phyloP scores from a whole-genome alignment of 2,329 filamentous ascomycete species.

The Alternaria sp. region DNA sequence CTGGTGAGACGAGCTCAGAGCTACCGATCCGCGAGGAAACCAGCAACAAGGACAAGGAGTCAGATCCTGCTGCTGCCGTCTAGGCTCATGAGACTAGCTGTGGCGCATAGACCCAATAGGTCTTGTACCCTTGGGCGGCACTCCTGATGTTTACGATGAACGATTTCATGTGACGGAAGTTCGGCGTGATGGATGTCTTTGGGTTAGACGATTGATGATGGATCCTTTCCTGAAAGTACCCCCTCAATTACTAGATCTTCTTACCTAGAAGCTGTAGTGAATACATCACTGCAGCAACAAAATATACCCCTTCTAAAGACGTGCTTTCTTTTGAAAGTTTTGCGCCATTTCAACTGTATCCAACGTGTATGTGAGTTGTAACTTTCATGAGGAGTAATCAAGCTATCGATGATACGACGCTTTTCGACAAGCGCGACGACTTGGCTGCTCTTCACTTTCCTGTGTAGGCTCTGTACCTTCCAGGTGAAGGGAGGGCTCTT shows the following conservation, averaged over 20 bases:
- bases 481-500: not conserved
- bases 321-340: not conserved
- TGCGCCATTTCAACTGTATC: no score
- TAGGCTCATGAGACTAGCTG: slow-evolving; percentile 7
- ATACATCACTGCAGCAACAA: slow-evolving; percentile 10
- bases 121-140: not conserved
- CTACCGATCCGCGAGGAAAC: not conserved
- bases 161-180: slow-evolving; percentile 24
- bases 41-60: slow-evolving; percentile 25
- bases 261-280: slow-evolving; percentile 13
- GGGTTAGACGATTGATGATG: slow-evolving; percentile 9
- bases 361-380: no score
- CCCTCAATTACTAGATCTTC: slow-evolving; percentile 14
- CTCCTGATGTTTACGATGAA: slow-evolving; percentile 8
- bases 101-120: slow-evolving; percentile 11
- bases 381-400: no score
- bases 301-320: slow-evolving; percentile 10
- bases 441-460: not conserved
- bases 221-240: slow-evolving; percentile 8
- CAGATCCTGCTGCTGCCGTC: slow-evolving; percentile 19
- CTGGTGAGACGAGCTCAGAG: slow-evolving; percentile 6
- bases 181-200: slow-evolving; percentile 23
- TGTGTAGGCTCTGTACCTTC: not conserved
- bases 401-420: not conserved
- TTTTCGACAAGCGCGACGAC: not conserved